Percentiles rank a stretch among this genome's conserved stretches.
Evolutionary conservation across 495 filamentous ascomycete genomes (phyloP).

Genomic region (Hypoxylon crocopeplum): DNA sequence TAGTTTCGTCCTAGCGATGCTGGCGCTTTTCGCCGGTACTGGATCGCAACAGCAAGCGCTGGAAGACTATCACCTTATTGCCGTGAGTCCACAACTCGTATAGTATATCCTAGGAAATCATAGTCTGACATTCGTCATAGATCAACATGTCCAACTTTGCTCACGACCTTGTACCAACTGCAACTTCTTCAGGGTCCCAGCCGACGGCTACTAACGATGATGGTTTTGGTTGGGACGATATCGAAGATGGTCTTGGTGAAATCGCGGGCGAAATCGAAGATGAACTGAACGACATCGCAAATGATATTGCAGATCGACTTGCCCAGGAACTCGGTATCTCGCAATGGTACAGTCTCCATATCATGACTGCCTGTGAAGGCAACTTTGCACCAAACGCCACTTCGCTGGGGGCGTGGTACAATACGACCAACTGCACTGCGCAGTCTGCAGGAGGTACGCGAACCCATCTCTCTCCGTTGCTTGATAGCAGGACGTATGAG

Average conservation of each 20-base stretch:
- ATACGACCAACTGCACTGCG: slow-evolving; percentile 68
- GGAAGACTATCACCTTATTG: slow-evolving; percentile 68
- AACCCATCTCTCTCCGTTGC: no score
- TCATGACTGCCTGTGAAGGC: slow-evolving; percentile 74
- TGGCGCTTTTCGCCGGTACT: slow-evolving; percentile 75
- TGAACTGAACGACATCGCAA: slow-evolving; percentile 43
- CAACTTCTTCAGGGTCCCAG: slow-evolving; percentile 34
- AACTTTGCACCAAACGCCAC: slow-evolving; percentile 62
- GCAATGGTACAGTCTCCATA: slow-evolving; percentile 77
- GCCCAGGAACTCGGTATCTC: slow-evolving; percentile 61
- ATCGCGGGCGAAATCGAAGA: slow-evolving; percentile 42
- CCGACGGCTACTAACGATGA: slow-evolving; percentile 21
- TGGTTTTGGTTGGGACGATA: slow-evolving; percentile 27
- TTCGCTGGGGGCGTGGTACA: slow-evolving; percentile 50
- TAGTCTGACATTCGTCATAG: slow-evolving; percentile 42
- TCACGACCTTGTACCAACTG: slow-evolving; percentile 51
- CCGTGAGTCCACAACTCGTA: slow-evolving; percentile 54
- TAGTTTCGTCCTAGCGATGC: slow-evolving; percentile 70
- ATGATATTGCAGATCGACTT: slow-evolving; percentile 54
- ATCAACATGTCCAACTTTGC: slow-evolving; percentile 71
- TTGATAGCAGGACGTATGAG: not conserved
- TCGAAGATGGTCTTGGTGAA: slow-evolving; percentile 36
- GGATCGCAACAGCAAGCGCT: slow-evolving; percentile 54
- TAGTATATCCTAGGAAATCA: not conserved
- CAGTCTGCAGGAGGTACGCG: slow-evolving; percentile 59